Percentiles rank a stretch among this genome's conserved stretches.
phyloP scores from a whole-genome alignment of 352 stramenopile species.

The Phytophthora pseudosyringae region DNA sequence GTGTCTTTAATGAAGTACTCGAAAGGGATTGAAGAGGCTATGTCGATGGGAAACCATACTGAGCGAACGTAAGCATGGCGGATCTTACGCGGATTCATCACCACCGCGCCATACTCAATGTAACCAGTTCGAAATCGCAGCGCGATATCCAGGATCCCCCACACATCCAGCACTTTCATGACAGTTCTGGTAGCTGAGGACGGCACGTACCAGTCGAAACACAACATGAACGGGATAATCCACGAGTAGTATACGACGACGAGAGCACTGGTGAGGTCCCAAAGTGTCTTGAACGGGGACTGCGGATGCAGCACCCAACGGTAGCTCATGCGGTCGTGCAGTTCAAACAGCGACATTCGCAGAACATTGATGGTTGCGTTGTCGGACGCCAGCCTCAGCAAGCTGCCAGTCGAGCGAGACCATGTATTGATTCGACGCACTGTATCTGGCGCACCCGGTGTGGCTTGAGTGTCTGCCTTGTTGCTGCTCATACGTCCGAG shows the following conservation, averaged over 20 bases:
- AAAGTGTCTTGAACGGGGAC: slow-evolving; percentile 56
- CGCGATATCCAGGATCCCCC: slow-evolving; percentile 55
- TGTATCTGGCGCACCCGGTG: background rate
- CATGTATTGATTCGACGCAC: slow-evolving; percentile 21
- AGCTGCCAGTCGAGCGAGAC: slow-evolving; percentile 19
- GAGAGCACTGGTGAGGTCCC: slow-evolving; percentile 60
- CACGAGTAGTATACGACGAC: slow-evolving; percentile 78
- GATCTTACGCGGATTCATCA: slow-evolving; percentile 64
- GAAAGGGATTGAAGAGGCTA: slow-evolving; percentile 63
- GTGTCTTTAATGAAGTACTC: slow-evolving; percentile 56
- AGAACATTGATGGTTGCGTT: slow-evolving; percentile 61
- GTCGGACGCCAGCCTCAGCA: slow-evolving; percentile 21
- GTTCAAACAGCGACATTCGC: slow-evolving; percentile 62
- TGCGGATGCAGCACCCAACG: slow-evolving; percentile 62
- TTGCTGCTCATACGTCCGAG: slow-evolving; percentile 10
- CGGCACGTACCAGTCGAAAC: slow-evolving; percentile 69
- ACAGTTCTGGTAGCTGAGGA: slow-evolving; percentile 35
- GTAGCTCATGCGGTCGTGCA: slow-evolving; percentile 58
- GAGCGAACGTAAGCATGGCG: slow-evolving; percentile 54
- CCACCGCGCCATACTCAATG: slow-evolving; percentile 60
- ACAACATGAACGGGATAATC: slow-evolving; percentile 75
- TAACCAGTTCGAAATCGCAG: slow-evolving; percentile 66
- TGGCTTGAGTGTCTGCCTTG: slow-evolving; percentile 11
- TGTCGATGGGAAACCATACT: slow-evolving; percentile 69
- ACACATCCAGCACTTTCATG: slow-evolving; percentile 58